These are phyloP conservation scores for Hypomontagnella monticulosa DNA, from an alignment of 495 filamentous ascomycete species.

Conservation along the genomic window DNA sequence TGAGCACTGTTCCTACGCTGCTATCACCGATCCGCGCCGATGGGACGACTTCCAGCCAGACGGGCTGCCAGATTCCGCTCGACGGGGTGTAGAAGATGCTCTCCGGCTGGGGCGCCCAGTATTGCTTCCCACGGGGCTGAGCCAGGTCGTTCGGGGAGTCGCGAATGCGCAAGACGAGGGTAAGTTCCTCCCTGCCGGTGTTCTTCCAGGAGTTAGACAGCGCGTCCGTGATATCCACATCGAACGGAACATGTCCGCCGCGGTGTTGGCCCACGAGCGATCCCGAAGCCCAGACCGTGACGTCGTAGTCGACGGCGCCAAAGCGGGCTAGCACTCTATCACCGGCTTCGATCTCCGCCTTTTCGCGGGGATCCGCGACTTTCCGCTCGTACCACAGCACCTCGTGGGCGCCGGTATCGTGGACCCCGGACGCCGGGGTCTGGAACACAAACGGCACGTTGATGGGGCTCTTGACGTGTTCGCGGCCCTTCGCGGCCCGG, in stretches of 20 bases:
- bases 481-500: conserved; percentile 35
- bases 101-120: conserved; percentile 59
- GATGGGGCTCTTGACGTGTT: conserved; percentile 54
- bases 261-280: conserved; percentile 60
- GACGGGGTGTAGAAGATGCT: conserved; percentile 72
- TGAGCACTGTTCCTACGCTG: conserved; percentile 44
- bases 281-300: conserved; percentile 66
- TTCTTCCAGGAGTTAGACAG: conserved; percentile 50
- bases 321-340: conserved; percentile 64
- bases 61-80: conserved; percentile 71
- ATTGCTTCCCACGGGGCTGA: conserved; percentile 57
- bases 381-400: conserved; percentile 67
- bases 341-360: conserved; percentile 45
- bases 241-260: conserved; percentile 69
- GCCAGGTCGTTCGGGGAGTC: conserved; percentile 62
- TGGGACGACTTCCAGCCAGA: conserved; percentile 68
- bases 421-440: conserved; percentile 63
- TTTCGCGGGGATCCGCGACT: conserved; percentile 57
- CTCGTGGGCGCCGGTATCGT: conserved; percentile 65
- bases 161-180: conserved; percentile 43
- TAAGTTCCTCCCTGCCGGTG: conserved; percentile 29
- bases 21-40: conserved; percentile 48
- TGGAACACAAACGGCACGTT: conserved; percentile 69
- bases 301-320: conserved; percentile 70
- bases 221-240: conserved; percentile 62